These are phyloP conservation scores for Alternaria metachromatica DNA, from an alignment of 2,329 filamentous ascomycete genomes.

Conservation along the genomic window DNA sequence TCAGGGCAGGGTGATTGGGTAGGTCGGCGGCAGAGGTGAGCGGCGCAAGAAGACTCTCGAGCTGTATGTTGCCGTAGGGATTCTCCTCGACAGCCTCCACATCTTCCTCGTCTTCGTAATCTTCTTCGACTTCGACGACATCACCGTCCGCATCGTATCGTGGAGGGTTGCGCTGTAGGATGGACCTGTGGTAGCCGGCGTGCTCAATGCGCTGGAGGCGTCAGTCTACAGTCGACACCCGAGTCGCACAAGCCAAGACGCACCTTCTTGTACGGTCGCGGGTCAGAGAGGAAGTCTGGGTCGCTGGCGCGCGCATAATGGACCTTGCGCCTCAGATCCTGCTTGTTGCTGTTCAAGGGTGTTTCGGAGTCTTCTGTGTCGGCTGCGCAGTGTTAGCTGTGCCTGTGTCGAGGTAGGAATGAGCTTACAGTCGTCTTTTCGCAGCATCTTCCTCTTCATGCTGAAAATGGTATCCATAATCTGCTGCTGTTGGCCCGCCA, in stretches of 20 bases:
- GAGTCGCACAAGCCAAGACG: slow-evolving; percentile 26
- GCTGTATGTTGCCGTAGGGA: slow-evolving; percentile 73
- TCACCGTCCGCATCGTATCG: slow-evolving; percentile 80
- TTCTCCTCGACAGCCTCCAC: slow-evolving; percentile 70
- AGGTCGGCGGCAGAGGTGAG: slow-evolving; percentile 77
- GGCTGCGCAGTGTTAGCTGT: slow-evolving; percentile 58
- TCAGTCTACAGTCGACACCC: slow-evolving; percentile 17
- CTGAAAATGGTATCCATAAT: slow-evolving; percentile 50
- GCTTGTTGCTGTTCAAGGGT: slow-evolving; percentile 74
- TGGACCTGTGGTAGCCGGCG: slow-evolving; percentile 73
- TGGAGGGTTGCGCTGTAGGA: slow-evolving; percentile 76
- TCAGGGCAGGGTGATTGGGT: slow-evolving; percentile 75
- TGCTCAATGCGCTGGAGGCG: slow-evolving; percentile 70
- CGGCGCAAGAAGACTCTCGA: slow-evolving; percentile 77
- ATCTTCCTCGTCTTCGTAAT: slow-evolving; percentile 69
- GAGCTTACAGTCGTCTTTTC: slow-evolving; percentile 43
- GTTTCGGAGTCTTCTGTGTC: slow-evolving; percentile 78
- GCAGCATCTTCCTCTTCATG: slow-evolving; percentile 48
- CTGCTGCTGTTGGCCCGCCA: slow-evolving; percentile 51
- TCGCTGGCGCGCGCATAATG: slow-evolving; percentile 74
- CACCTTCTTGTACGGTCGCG: slow-evolving; percentile 75
- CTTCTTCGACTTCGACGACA: slow-evolving; percentile 75
- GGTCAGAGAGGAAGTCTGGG: slow-evolving; percentile 65
- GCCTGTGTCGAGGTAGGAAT: neutral
- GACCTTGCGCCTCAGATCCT: slow-evolving; percentile 79